A percentile compares a stretch with the other conserved stretches of the same genome.
Conservation (phyloP, 345 rosid species). For the Sapria himalayana region DNA sequence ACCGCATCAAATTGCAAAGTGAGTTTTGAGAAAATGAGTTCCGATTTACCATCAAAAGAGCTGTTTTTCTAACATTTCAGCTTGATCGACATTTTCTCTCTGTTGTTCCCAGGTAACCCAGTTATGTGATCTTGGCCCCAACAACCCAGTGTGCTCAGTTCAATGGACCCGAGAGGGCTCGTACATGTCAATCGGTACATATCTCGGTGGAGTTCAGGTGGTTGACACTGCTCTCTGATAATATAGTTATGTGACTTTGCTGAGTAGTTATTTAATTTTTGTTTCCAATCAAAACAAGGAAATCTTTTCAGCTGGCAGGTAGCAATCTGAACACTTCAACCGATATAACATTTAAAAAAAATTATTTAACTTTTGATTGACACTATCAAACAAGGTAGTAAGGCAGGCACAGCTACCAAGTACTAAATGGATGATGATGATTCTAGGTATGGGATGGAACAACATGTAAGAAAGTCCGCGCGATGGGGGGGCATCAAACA, state of each 20-base stretch:
- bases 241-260: too few species aligned
- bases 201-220: conserved; percentile 89
- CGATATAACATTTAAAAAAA: too few species aligned
- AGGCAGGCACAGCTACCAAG: too few species aligned
- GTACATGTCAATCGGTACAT: conserved; percentile 70
- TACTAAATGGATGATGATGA: too few species aligned
- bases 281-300: too few species aligned
- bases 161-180: conserved; percentile 98
- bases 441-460: conserved; percentile 85
- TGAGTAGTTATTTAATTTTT: not conserved
- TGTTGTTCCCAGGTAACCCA: conserved; percentile 52
- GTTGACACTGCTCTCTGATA: too few species aligned
- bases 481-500: conserved; percentile 91
- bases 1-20: conserved; percentile 93
- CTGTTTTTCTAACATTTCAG: conserved; percentile 1
- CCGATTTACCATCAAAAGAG: not conserved
- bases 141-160: conserved; percentile 60
- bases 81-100: too few species aligned
- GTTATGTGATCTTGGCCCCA: conserved; percentile 81
- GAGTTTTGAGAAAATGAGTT: conserved; percentile 10
- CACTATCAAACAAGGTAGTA: too few species aligned
- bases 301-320: too few species aligned
- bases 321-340: too few species aligned
- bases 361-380: too few species aligned
- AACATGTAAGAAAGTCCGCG: conserved; percentile 59